Base-by-base conservation (phyloP, 805 yeast genomes). In the Spathaspora sp. region DNA sequence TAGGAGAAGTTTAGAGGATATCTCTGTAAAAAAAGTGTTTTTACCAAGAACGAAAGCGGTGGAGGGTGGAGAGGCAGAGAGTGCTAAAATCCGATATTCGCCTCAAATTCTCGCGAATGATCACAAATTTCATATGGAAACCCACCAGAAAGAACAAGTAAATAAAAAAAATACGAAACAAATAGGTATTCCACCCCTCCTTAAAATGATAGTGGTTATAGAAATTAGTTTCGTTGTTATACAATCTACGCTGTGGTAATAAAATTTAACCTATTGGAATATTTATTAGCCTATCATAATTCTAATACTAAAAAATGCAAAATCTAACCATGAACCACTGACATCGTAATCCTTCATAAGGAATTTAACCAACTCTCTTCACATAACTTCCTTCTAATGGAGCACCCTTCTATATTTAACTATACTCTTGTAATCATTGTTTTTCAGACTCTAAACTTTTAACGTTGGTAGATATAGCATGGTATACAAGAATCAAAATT, bases 401-500 rank as follows among this genome's bases (percentile, higher is more conserved):
- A 35, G 40, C 5, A 35, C 7, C 17, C 40, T 16, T 35, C 11
- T 29, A 29, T 35, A 35, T 35, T 23, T 16, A 35, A n/a, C 16
- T 14, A 16, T 35, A 35, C 14, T 31, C 35, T 35, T 42, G 18
- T 20, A 9, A 18, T 2, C 5, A 20, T 19, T 48, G 20, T 18
- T 43, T 26, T 18, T 46, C 47, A 29, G 48, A 43, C 31, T 53
- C 44, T 20, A 53, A 49, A 20, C 52, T 56, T 44, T 65, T 66
- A 47, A 65, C 58, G 53, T 83, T 83, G 23, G 87, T 78, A 43
- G 80, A 68, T 32, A 86, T 75, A 32, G 85, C 78, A 57, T 90
- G 94, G 69, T 86, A 92, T 2, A 86, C 72, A 44, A 88, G 69
- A 39, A 91, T 87, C 58, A 92, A 75, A 1, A 82, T 77, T 66